A percentile compares a stretch with the other conserved stretches of the same genome.
These are phyloP conservation scores for Cystoderma amianthinum DNA, from an alignment of 768 basidiomycete species.

Conservation along the genomic window DNA sequence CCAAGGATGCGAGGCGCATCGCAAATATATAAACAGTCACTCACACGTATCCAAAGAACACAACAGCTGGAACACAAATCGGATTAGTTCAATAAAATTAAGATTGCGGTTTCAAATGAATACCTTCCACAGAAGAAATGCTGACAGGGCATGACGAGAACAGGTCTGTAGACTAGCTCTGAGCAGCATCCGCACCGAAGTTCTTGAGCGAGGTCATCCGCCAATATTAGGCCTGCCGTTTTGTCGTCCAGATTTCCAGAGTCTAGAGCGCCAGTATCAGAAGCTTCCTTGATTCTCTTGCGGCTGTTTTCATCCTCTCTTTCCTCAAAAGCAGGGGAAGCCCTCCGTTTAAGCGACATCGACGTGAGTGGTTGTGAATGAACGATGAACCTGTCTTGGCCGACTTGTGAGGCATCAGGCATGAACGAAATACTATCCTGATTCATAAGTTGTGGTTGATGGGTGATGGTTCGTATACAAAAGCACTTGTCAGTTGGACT, in stretches of 20 bases:
- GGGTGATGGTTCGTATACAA: conserved; percentile 8
- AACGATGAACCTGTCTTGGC: background rate
- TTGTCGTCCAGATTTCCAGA: conserved; percentile 3
- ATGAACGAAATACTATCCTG: conserved; percentile 1
- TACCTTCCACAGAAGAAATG: conserved; percentile 92
- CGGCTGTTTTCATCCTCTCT: conserved; percentile 55
- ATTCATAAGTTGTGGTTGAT: conserved; percentile 3
- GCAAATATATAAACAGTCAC: conserved; percentile 20
- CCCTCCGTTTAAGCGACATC: conserved; percentile 48
- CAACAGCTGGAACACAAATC: conserved; percentile 49
- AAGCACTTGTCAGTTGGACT: conserved; percentile 1
- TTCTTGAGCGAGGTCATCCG: conserved; percentile 63
- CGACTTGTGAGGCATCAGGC: background rate
- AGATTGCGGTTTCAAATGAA: background rate
- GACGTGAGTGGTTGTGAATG: conserved; percentile 1
- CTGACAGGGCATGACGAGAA: conserved; percentile 78
- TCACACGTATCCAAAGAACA: conserved; percentile 77
- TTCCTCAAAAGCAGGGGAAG: conserved; percentile 55
- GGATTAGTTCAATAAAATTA: background rate
- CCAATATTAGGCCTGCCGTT: conserved; percentile 24
- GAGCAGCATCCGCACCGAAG: conserved; percentile 85
- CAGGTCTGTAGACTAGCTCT: conserved; percentile 75
- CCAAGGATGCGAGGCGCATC: background rate
- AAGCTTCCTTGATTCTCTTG: background rate
- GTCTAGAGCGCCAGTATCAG: too few species aligned